These are phyloP conservation scores for Cryptosporidium xiaoi DNA, from an alignment of 169 alveolate genomes.

Conservation along the genomic window DNA sequence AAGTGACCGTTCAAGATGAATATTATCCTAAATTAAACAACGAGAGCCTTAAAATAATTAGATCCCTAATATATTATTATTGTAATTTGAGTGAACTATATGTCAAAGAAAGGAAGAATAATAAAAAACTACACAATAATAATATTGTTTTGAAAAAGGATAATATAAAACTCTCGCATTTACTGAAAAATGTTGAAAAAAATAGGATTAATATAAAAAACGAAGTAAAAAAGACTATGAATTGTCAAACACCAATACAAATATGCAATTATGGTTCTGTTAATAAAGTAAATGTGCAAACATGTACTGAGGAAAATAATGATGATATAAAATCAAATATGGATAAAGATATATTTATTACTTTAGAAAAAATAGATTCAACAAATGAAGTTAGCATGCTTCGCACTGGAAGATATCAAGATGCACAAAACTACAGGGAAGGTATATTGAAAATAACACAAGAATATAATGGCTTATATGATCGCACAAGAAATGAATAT, in stretches of 20 bases:
- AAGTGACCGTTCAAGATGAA: neutral
- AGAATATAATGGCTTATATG: constrained; percentile 63
- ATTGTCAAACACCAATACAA: neutral
- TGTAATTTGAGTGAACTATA: constrained; percentile 15
- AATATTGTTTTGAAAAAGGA: constrained; percentile 25
- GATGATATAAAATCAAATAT: neutral
- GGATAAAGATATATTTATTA: neutral
- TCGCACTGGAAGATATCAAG: constrained; percentile 65
- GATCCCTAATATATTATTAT: constrained; percentile 45
- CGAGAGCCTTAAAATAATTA: constrained; percentile 30
- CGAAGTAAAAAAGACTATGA: neutral
- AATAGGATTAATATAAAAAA: neutral
- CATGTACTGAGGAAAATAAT: constrained; percentile 17
- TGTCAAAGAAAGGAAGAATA: constrained; percentile 44
- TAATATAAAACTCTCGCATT: constrained; percentile 44
- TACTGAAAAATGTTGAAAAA: neutral
- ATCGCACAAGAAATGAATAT: constrained; percentile 73
- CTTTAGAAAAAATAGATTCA: constrained; percentile 51
- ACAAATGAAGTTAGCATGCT: constrained; percentile 36
- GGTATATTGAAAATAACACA: constrained; percentile 74
- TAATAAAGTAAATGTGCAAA: neutral
- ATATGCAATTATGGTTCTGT: neutral
- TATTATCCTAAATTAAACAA: constrained; percentile 8
- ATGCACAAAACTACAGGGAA: constrained; percentile 69
- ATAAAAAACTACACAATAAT: constrained; percentile 8